Base-by-base conservation (phyloP, 352 stramenopile species). In the Phytophthora niederhauseri region DNA sequence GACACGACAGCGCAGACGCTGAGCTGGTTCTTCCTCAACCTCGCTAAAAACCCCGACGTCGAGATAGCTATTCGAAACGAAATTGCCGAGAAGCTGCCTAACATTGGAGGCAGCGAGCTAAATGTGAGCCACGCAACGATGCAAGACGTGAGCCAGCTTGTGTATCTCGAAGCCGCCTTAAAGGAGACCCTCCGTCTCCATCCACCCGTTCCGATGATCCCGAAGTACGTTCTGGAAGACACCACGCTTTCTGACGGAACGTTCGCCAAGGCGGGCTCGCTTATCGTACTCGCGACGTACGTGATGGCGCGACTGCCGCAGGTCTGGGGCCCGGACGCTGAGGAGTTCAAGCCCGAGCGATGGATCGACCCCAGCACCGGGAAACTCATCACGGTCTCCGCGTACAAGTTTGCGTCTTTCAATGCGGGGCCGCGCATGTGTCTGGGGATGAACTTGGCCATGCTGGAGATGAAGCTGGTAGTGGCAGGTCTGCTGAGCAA, bases 381-480 rank as follows among this genome's bases (percentile, higher is more conserved):
- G 2, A 75, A 73, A 26, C 8, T 77, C 11, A 38, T 58, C 6
- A 15, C 7, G 0, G 66, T 77, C 24, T 43, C 36, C 36, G 36
- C 36, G 12, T 43, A 43, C 12, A 43, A 93, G 70, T 94, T 89
- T 60, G 52, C 65, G 2, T 58, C 76, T 2, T 96, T 96, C 68
- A 78, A 91, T 66, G 77, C 73, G 6, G 89, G 87, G 2, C 80
- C 78, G 17, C 77, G 89, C 6, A 61, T 73, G 22, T 95, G 87
- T 55, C 6, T 65, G 92, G 89, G 87, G 7, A 80, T 76, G 61
- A 78, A 76, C 22, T 48, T 96, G 2, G 86, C 88, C 26, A 84
- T 93, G 66, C 64, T 94, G 7, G 82, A 96, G 72, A 90, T 94
- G 71, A 94, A 95, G 70, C 59, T 94, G 30, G 61, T 89, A 5